Base-by-base conservation (phyloP, 2,329 filamentous ascomycete species). In the Alternaria tenuissima region DNA sequence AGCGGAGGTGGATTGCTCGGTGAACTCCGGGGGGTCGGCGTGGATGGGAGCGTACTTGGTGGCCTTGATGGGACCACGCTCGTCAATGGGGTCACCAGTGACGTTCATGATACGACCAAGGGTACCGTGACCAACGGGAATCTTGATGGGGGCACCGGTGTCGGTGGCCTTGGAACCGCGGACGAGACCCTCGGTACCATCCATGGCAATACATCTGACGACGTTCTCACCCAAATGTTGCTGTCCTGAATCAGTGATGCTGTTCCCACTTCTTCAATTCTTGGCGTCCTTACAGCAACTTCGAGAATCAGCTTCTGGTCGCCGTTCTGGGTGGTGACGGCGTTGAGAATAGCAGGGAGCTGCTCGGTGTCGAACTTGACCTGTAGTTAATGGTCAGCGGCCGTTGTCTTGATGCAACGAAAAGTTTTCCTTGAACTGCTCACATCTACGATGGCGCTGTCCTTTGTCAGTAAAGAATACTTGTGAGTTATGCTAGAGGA, bases 91-190 rank as follows among this genome's bases (percentile, higher is more conserved):
- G 85, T 99, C 94, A 89, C 95, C 95, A 87, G 95, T 99, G 86
- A 99, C 95, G 89, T 99, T 99, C 87, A 99, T 94, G 88, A 99
- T 99, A 87, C 95, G 95, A 79, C 95, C 95, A 76, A 99, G 92
- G 73, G 93, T 97, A 81, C 86, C 92, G 80, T 89, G 88, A 78
- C 95, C 95, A 84, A 98, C 94, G 80, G 94, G 94, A 78, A 99
- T 94, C 84, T 88, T 93, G 87, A 99, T 99, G 81, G 95, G 95
- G 74, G 89, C 86, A 81, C 95, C 95, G 80, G 94, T 97, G 84
- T 99, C 95, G 76, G 82, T 83, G 75, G 90, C 93, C 82, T 88
- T 87, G 80, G 89, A 85, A 81, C 95, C 95, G 89, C 95, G 94
- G 81, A 94, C 91, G 77, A 99, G 93, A 95, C 95, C 95, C 88